Evolutionary conservation across 179 eudicot species (phyloP), one percentile per base, ranked within the genome.

Genomic region (Silene noctiflora): DNA sequence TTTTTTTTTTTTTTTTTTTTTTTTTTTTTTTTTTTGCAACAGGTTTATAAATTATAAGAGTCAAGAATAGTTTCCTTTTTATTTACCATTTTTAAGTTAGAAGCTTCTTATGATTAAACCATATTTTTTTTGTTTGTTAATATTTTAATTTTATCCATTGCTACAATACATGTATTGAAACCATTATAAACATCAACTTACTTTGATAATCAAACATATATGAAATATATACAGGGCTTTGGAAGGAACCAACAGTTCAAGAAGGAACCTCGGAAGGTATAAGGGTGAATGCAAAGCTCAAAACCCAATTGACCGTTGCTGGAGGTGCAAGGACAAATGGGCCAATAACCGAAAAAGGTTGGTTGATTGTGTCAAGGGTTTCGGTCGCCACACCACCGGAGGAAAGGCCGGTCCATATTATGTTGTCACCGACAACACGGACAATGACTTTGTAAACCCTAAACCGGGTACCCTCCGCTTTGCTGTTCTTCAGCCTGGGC

Each of bases 271-370:
- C 27, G 10, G 64, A 0, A 77, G 31, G 69, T 72, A 76, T 61
- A 19, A 8, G 9, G 96, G 96, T 6, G 84, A 76, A 31, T 94
- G 98, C 87, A 63, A 21, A 72, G 88, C 91, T 61, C 86, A 86
- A 6, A 94, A 94, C 84, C 91, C 94, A 0, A 94, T 94, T 21
- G 98, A 92, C 79, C 79, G 84, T 67, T 94, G 97, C 68, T 94
- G 93, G 93, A 82, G 98, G 66, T 94, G 98, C 83, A 77, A 67
- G 13, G 74, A 69, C 0, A 74, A 84, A 14, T 94, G 98, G 97
- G 87, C 86, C 1, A 24, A 22, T 1, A 66, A 92, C 77, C 85
- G 98, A 0, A 85, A 90, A 77, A 74, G 74, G 39, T 76, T 92
- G 25, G 93, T 89, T 0, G 82, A 87, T 0, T 94, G 98, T 61